phyloP scores from a whole-genome alignment of 2,329 filamentous ascomycete species.

The Aureobasidium sp. region DNA sequence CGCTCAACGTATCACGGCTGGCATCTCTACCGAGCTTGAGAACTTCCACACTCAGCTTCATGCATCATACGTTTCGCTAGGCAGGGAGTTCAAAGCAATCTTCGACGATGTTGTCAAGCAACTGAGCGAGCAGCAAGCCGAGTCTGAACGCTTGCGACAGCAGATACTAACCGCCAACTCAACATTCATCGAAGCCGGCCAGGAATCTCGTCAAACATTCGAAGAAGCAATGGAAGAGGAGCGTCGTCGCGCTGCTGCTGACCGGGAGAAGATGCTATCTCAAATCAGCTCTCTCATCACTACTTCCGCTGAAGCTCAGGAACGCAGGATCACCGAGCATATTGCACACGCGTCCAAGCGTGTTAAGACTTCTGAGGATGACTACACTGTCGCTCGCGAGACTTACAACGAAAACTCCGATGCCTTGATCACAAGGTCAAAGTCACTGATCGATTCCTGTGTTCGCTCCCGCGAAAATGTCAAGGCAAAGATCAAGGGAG shows the following conservation, averaged over 20 bases:
- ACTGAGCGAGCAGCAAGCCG: constrained; percentile 66
- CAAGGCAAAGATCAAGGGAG: constrained; percentile 75
- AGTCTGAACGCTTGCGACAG: constrained; percentile 64
- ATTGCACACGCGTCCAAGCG: constrained; percentile 57
- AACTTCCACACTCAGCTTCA: constrained; percentile 82
- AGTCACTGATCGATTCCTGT: constrained; percentile 62
- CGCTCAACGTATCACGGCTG: constrained; percentile 80
- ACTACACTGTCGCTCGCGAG: constrained; percentile 50
- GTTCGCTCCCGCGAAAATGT: constrained; percentile 67
- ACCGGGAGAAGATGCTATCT: constrained; percentile 64
- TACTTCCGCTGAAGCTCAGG: constrained; percentile 65
- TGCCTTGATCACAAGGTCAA: constrained; percentile 63
- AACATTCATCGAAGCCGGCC: constrained; percentile 61
- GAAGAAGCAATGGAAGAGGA: constrained; percentile 69
- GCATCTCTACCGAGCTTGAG: constrained; percentile 77
- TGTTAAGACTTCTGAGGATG: constrained; percentile 42
- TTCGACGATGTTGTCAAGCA: constrained; percentile 76
- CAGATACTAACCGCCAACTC: constrained; percentile 66
- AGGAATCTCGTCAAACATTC: constrained; percentile 58
- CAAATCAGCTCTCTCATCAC: constrained; percentile 75
- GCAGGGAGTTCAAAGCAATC: constrained; percentile 75
- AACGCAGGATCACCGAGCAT: constrained; percentile 60
- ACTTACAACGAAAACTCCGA: constrained; percentile 67
- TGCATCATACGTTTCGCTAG: constrained; percentile 73
- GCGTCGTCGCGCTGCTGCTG: constrained; percentile 61